Percentiles rank a stretch among this genome's conserved stretches.
These are phyloP conservation scores for Penicillium verrucosum DNA, from an alignment of 2,329 filamentous ascomycete genomes.

Conservation along the genomic window DNA sequence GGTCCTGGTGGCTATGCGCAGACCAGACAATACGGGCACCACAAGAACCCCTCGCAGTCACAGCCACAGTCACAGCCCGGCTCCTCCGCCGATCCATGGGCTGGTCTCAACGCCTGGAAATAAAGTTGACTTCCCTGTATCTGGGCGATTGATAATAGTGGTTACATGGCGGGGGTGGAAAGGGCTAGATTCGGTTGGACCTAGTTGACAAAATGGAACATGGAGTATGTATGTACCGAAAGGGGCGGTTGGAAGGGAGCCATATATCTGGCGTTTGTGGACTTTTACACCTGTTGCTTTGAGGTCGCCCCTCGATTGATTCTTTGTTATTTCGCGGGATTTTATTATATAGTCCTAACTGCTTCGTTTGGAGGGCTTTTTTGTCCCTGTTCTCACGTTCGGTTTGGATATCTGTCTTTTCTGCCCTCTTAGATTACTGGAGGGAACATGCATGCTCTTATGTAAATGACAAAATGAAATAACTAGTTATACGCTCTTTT, in stretches of 20 bases:
- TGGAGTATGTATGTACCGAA: background rate
- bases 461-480: slow-evolving; percentile 13
- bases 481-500: background rate
- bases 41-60: slow-evolving; percentile 39
- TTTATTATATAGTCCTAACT: background rate
- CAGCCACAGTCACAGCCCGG: slow-evolving; percentile 30
- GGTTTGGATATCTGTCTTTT: background rate
- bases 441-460: background rate
- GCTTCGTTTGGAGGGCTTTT: background rate
- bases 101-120: slow-evolving; percentile 68
- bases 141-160: background rate
- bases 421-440: background rate
- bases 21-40: slow-evolving; percentile 42
- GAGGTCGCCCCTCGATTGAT: background rate
- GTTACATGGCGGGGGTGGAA: background rate
- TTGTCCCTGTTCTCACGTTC: background rate
- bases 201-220: background rate
- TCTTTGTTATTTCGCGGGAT: background rate
- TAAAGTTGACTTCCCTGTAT: slow-evolving; percentile 29
- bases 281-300: background rate
- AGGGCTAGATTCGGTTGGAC: background rate
- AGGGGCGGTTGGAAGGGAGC: background rate
- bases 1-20: slow-evolving; percentile 57
- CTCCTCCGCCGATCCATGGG: slow-evolving; percentile 60
- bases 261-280: slow-evolving; percentile 22